Conservation (phyloP, 2,329 filamentous ascomycete species). For the Talaromyces piceae region DNA sequence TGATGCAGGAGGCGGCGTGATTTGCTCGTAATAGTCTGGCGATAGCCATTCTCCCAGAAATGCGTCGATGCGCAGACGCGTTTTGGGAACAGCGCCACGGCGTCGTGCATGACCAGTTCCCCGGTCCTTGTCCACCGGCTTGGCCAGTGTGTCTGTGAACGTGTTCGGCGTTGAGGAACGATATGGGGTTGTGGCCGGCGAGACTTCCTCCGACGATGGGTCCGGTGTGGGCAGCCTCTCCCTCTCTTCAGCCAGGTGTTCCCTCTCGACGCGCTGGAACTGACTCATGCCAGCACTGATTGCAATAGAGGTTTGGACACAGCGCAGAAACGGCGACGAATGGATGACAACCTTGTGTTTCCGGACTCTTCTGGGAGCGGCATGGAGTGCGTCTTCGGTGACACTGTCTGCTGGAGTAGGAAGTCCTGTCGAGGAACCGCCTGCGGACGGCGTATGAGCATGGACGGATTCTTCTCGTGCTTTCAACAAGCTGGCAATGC, state of each 20-base stretch:
- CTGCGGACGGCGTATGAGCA: constrained; percentile 1
- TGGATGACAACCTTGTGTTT: constrained; percentile 75
- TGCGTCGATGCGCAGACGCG: constrained; percentile 68
- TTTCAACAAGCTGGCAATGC: constrained; percentile 67
- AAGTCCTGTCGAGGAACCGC: constrained; percentile 18
- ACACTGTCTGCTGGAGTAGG: background rate
- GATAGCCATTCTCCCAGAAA: constrained; percentile 95
- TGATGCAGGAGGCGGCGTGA: constrained; percentile 79
- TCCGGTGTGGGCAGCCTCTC: background rate
- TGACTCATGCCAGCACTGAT: constrained; percentile 74
- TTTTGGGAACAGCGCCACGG: constrained; percentile 7
- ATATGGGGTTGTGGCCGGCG: constrained; percentile 12
- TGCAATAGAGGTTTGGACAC: constrained; percentile 83
- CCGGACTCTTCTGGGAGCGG: constrained; percentile 4
- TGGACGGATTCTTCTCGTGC: constrained; percentile 34
- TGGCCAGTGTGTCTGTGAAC: background rate
- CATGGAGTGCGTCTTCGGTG: background rate
- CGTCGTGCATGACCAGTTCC: constrained; percentile 1
- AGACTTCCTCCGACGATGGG: constrained; percentile 9
- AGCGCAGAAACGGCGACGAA: constrained; percentile 87
- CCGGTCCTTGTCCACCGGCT: background rate
- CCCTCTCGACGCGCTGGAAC: constrained; percentile 18
- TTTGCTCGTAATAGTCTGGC: constrained; percentile 86
- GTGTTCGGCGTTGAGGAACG: constrained; percentile 28
- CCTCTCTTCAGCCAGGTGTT: constrained; percentile 1